Conservation (phyloP, 257 asterid genomes). For the Solanum appendiculatum region DNA sequence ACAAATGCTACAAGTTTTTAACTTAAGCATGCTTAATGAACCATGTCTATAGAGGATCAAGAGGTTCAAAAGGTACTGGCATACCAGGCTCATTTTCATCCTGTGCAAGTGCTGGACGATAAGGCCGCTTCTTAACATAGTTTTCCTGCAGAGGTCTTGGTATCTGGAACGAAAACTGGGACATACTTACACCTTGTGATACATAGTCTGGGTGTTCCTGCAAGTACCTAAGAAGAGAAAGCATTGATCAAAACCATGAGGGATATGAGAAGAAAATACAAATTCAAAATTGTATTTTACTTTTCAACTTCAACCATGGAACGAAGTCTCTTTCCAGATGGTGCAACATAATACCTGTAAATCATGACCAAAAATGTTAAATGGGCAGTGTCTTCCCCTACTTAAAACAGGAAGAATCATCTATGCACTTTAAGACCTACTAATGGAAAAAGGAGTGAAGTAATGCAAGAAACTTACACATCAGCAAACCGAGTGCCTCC, state of each 20-base stretch:
- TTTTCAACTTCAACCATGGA: slow-evolving; percentile 67
- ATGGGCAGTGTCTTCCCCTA: not conserved
- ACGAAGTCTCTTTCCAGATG: slow-evolving; percentile 76
- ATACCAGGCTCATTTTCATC: slow-evolving; percentile 17
- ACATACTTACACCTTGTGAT: slow-evolving; percentile 38
- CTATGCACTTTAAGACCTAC: not conserved
- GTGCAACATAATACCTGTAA: slow-evolving; percentile 66
- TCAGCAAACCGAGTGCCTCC: slow-evolving; percentile 89
- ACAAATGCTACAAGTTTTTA: not conserved
- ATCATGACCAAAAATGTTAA: not conserved
- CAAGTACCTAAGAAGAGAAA: slow-evolving; percentile 41
- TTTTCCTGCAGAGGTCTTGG: slow-evolving; percentile 77
- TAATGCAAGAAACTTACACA: slow-evolving; percentile 47
- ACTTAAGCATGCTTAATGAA: not conserved
- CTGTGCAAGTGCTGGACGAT: slow-evolving; percentile 20
- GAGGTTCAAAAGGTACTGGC: not conserved
- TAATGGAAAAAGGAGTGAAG: not conserved
- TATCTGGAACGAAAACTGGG: slow-evolving; percentile 78
- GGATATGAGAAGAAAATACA: not conserved
- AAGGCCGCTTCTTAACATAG: slow-evolving; percentile 54
- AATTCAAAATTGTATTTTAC: slow-evolving; percentile 15
- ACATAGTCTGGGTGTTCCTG: slow-evolving; percentile 47
- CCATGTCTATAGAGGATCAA: slow-evolving; percentile 2
- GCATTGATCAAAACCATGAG: slow-evolving; percentile 7
- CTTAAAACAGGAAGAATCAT: not conserved